phyloP scores from a whole-genome alignment of 2,329 filamentous ascomycete species.

The Diplodia corticola region DNA sequence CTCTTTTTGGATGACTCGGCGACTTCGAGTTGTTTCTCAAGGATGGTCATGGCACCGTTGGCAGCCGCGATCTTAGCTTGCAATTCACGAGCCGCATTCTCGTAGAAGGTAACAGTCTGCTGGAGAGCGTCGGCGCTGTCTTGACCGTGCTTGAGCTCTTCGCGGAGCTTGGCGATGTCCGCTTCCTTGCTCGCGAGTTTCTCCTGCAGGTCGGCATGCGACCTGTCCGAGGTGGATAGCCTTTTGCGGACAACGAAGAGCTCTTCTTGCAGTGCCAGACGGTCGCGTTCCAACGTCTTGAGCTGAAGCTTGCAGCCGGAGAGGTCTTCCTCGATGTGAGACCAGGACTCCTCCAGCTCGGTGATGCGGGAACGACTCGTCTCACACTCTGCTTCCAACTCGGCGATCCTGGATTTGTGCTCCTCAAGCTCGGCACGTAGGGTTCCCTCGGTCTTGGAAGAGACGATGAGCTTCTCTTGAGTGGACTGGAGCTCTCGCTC shows the following conservation, averaged over 20 bases:
- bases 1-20: constrained; percentile 14
- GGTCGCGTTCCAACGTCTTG: constrained; percentile 31
- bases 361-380: constrained; percentile 29
- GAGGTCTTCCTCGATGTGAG: constrained; percentile 31
- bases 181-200: constrained; percentile 26
- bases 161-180: neutral
- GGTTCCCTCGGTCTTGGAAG: constrained; percentile 27
- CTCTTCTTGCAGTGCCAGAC: constrained; percentile 29
- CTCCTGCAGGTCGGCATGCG: constrained; percentile 24
- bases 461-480: constrained; percentile 29
- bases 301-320: constrained; percentile 25
- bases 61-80: constrained; percentile 11
- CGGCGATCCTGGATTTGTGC: constrained; percentile 33
- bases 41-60: constrained; percentile 7
- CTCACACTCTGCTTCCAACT: constrained; percentile 28
- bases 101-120: constrained; percentile 4
- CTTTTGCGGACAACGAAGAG: constrained; percentile 27
- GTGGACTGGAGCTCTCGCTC: constrained; percentile 31
- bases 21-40: constrained; percentile 20
- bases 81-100: constrained; percentile 15
- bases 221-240: constrained; percentile 29
- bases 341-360: constrained; percentile 32
- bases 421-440: constrained; percentile 27
- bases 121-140: constrained; percentile 16
- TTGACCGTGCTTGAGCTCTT: constrained; percentile 12